A percentile compares a stretch with the other conserved stretches of the same genome.
These are phyloP conservation scores for Aspergillus nanangensis DNA, from an alignment of 495 filamentous ascomycete genomes.

Conservation along the genomic window DNA sequence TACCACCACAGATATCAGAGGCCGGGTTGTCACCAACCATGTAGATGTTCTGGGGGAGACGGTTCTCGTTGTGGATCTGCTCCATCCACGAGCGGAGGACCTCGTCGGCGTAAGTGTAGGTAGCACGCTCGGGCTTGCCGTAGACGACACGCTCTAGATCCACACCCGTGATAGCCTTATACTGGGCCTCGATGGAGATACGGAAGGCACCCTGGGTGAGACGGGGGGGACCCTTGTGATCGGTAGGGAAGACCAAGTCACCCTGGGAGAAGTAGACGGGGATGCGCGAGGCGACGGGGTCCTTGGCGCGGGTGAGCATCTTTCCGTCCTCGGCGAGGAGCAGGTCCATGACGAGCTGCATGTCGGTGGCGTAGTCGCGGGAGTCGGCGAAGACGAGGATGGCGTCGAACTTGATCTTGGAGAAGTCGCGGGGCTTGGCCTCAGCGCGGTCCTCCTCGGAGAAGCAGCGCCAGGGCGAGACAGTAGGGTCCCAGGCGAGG, in stretches of 20 bases:
- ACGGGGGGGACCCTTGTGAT: slow-evolving; percentile 64
- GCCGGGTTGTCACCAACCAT: slow-evolving; percentile 81
- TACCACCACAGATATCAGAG: slow-evolving; percentile 73
- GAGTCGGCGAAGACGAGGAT: slow-evolving; percentile 82
- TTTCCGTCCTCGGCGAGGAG: slow-evolving; percentile 70
- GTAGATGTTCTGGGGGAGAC: slow-evolving; percentile 68
- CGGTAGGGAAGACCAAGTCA: slow-evolving; percentile 71
- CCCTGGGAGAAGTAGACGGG: slow-evolving; percentile 76
- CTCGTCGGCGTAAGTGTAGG: slow-evolving; percentile 79
- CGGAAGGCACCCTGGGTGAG: slow-evolving; percentile 75
- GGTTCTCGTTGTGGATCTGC: slow-evolving; percentile 66
- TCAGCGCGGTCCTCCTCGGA: slow-evolving; percentile 61
- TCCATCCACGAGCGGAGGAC: slow-evolving; percentile 74
- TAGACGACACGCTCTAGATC: slow-evolving; percentile 82
- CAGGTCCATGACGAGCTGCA: slow-evolving; percentile 82
- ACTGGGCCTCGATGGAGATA: slow-evolving; percentile 73
- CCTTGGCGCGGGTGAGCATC: slow-evolving; percentile 61
- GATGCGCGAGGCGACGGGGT: slow-evolving; percentile 63
- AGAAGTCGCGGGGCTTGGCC: slow-evolving; percentile 64
- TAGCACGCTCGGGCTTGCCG: slow-evolving; percentile 75
- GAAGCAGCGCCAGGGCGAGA: slow-evolving; percentile 77
- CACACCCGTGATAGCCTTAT: slow-evolving; percentile 66
- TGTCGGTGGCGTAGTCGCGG: slow-evolving; percentile 77
- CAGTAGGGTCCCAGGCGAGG: slow-evolving; percentile 74
- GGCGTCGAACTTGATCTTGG: slow-evolving; percentile 71